These are phyloP conservation scores for Inga laurina DNA, from an alignment of 306 rosid genomes.

Conservation along the genomic window DNA sequence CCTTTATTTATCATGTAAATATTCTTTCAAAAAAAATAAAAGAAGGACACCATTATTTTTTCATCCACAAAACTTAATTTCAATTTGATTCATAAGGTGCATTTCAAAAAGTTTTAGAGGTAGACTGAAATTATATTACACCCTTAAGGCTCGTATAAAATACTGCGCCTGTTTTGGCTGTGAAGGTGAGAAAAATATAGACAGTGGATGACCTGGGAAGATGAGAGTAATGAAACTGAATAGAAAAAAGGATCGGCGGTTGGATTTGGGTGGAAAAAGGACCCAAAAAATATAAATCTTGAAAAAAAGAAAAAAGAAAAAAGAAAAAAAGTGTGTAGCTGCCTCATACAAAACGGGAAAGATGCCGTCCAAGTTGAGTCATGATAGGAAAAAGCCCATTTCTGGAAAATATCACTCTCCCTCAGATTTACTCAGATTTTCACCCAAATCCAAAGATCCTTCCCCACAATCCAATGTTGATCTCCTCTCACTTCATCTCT, in stretches of 20 bases:
- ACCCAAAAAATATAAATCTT: conserved; percentile 26
- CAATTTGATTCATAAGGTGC: too few relatives aligned
- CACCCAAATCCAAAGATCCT: conserved; percentile 36
- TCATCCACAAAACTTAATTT: too few relatives aligned
- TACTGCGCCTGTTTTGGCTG: background rate
- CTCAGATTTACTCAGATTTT: conserved; percentile 38
- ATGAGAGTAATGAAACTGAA: background rate
- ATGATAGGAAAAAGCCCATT: conserved; percentile 36
- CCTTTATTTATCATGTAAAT: too few relatives aligned
- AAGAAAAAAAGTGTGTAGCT: conserved; percentile 35
- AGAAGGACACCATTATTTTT: too few relatives aligned
- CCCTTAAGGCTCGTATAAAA: too few relatives aligned
- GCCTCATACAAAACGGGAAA: conserved; percentile 34
- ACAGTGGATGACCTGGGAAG: background rate
- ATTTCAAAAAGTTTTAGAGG: too few relatives aligned
- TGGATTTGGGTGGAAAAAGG: conserved; percentile 6
- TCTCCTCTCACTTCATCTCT: conserved; percentile 25
- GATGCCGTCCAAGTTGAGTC: conserved; percentile 29
- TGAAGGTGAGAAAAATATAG: background rate
- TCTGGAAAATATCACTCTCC: conserved; percentile 45
- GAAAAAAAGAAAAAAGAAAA: conserved; percentile 25
- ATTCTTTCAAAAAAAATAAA: too few relatives aligned
- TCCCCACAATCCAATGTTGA: conserved; percentile 24
- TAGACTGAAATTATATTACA: too few relatives aligned
- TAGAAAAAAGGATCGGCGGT: background rate